Percentiles rank a stretch among this genome's conserved stretches.
Conservation (phyloP, 2,329 filamentous ascomycete genomes). For the Seiridium cupressi region DNA sequence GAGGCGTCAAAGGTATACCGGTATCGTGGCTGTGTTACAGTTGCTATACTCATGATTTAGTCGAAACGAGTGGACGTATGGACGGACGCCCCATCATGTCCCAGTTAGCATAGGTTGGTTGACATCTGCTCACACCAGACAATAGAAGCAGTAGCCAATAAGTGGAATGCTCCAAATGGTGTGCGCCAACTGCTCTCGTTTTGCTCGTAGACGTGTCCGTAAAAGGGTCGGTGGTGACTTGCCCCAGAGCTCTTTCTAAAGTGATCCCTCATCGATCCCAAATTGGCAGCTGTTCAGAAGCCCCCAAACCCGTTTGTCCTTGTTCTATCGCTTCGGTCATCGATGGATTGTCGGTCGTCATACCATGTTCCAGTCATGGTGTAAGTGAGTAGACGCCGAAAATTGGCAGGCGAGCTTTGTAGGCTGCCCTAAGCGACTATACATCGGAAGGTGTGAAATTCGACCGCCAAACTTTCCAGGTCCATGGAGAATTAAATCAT, state of each 20-base stretch:
- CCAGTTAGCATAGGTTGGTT: neutral
- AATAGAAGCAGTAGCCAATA: too few relatives aligned
- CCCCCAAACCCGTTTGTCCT: neutral
- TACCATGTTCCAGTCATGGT: neutral
- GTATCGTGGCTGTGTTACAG: neutral
- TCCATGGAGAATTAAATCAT: too few relatives aligned
- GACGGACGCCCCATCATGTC: neutral
- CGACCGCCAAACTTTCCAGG: too few relatives aligned
- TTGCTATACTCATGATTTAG: neutral
- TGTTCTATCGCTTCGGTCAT: neutral
- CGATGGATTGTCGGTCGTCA: neutral
- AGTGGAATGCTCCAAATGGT: too few relatives aligned
- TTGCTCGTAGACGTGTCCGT: too few relatives aligned
- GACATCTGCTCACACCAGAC: too few relatives aligned
- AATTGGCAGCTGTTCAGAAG: neutral
- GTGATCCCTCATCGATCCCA: too few relatives aligned
- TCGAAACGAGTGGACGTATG: neutral
- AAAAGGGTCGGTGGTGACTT: too few relatives aligned
- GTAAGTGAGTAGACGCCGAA: neutral
- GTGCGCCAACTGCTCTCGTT: too few relatives aligned
- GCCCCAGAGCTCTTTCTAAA: too few relatives aligned
- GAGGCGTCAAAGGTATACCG: neutral
- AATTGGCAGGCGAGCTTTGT: neutral
- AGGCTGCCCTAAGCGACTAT: neutral
- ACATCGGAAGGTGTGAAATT: neutral